Conservation (phyloP, 148 eudicot species). For the Tetragonia tetragonoides region DNA sequence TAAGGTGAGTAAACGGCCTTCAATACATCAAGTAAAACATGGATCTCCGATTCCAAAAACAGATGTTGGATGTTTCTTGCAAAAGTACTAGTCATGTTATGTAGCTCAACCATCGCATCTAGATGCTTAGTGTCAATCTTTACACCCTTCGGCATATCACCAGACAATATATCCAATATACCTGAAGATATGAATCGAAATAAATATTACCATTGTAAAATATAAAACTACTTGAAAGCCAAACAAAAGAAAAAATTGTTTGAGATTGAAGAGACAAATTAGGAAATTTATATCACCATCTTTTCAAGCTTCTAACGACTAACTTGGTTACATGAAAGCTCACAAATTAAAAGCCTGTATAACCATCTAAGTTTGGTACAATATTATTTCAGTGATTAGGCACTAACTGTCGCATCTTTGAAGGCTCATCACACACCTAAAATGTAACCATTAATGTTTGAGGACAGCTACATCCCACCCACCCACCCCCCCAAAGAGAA, state of each 20-base stretch:
- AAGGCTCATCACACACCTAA: not conserved
- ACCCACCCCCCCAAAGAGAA: not conserved
- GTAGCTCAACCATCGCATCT: conserved; percentile 82
- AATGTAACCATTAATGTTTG: not conserved
- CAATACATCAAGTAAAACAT: conserved; percentile 61
- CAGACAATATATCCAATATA: conserved; percentile 73
- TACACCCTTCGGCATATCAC: conserved; percentile 76
- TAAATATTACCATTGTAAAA: not conserved
- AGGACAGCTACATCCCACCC: not conserved
- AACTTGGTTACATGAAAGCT: not conserved
- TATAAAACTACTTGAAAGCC: not conserved
- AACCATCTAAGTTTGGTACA: not conserved
- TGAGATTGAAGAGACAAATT: not conserved
- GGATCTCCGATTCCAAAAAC: conserved; percentile 68
- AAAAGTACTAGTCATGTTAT: conserved; percentile 79
- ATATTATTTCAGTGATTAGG: not conserved
- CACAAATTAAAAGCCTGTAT: not conserved
- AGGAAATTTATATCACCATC: not conserved
- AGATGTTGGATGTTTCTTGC: conserved; percentile 89
- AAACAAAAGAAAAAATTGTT: not conserved
- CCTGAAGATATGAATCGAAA: conserved; percentile 45
- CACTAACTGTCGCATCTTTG: not conserved
- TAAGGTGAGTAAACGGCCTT: conserved; percentile 84
- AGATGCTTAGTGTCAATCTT: conserved; percentile 82
- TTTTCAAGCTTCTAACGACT: not conserved